Base-by-base conservation (phyloP, 345 rosid species). In the Hypericum androsaemum region DNA sequence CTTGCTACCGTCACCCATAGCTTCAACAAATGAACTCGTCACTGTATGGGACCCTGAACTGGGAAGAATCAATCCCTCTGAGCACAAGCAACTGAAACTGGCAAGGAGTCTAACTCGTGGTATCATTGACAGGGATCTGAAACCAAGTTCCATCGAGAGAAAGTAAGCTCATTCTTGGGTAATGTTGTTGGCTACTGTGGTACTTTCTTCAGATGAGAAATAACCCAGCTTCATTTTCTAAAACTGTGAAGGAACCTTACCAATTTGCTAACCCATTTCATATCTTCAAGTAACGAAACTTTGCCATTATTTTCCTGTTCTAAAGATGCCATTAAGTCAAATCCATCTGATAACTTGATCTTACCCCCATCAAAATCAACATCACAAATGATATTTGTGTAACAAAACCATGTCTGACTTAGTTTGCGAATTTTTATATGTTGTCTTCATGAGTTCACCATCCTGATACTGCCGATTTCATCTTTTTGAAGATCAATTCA, bases 71-170 rank as follows among this genome's bases (percentile, higher is more conserved):
- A 88, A 88, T 75, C 98, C 94, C n/a, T 82, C 96, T 14, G 98
- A 90, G 78, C 89, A 87, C 78, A 90, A 90, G 80, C 96, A 90
- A 78, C 69, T 90, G 42, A 90, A 90, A 79, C 76, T 90, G 52
- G 98, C 98, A 8, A 82, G 98, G 73, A 90, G 98, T 73, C 73
- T 90, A 71, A 77, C 88, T 42, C 94, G 98, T 64, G 95, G 96
- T 58, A 88, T 90, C 59, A 90, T 90, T 63, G 96, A 90, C 74
- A 90, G 88, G 80, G 96, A 90, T 75, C 84, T 90, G 64, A 90
- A 88, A 73, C 98, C 98, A 47, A 87, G 96, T 58, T 40, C 61
- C 56, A 62, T 63, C 16, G 98, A 87, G 60, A 74, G 95, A 53
- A 90, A 84, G 98, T 90, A 87, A 81, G 84, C 59, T 48, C 42